Base-by-base conservation (phyloP, 176 grass and related monocot species). In the Zea luxurians region DNA sequence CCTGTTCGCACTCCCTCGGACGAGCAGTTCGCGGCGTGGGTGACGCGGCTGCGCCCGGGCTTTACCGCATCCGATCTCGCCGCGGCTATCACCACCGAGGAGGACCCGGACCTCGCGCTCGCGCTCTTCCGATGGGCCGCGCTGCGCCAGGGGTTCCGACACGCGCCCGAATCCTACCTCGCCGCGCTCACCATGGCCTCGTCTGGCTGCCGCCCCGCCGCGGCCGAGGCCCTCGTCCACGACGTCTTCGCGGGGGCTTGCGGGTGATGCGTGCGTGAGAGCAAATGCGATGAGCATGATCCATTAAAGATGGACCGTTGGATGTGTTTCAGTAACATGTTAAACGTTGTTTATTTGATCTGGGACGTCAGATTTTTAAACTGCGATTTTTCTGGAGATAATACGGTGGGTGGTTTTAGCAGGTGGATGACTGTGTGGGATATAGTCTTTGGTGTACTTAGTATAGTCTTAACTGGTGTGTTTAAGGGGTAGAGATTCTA, bases 71-170 rank as follows among this genome's bases (percentile, higher is more conserved):
- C 45, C 48, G 92, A 94, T 66, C 85, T 92, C 5, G 88, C 89
- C 13, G 47, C 44, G 37, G 92, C 96, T 15, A 74, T 98, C 76
- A 57, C 83, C 64, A 75, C 81, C 37, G 85, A 92, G 67, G 10
- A n/a, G 2, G 96, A 98, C 61, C 88, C 89, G 0, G 88, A 94
- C 77, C 85, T 98, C 13, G 92, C 92, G 16, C 89, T 92, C 53
- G 89, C 91, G 43, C 92, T 98, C 83, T 98, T 98, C 81, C 96
- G 92, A 21, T 98, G 89, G 96, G 90, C 89, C 2, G 81, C 81
- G 34, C 96, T 98, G 75, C 92, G 83, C 27, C 89, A 83, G 13
- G 80, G 91, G 54, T 98, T 92, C 62, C 88, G 86, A 71, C 96
- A 98, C 66, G 48, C 71, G 0, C 65, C 87, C 0, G 61, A 88